Evolutionary conservation across 108 stramenopile genomes (phyloP).

Genomic region (Epithemia pelagica): DNA sequence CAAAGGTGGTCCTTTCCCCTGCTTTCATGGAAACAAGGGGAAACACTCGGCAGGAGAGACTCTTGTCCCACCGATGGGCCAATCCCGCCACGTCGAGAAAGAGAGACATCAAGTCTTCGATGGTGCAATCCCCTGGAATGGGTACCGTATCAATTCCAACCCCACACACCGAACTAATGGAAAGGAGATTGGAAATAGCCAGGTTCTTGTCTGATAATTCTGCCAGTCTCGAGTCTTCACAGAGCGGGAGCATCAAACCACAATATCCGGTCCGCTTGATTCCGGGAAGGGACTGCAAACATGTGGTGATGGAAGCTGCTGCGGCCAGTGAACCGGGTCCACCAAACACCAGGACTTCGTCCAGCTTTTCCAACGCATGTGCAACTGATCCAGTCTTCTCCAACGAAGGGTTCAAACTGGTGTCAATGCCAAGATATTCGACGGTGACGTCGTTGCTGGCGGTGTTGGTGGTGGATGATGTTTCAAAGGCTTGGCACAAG

Average conservation of each 20-base stretch:
- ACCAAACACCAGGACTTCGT: conserved; percentile 63
- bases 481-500: conserved; percentile 17
- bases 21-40: conserved; percentile 45
- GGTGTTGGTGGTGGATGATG: background rate
- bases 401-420: conserved; percentile 75
- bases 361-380: conserved; percentile 62
- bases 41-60: conserved; percentile 76
- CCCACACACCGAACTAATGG: conserved; percentile 73
- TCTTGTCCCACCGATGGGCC: conserved; percentile 76
- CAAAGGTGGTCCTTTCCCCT: conserved; percentile 64
- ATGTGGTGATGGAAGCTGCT: conserved; percentile 62
- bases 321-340: conserved; percentile 61
- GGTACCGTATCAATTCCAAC: conserved; percentile 88
- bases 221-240: conserved; percentile 67
- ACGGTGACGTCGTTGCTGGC: background rate
- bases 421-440: conserved; percentile 67
- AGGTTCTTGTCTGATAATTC: conserved; percentile 31
- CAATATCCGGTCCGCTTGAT: conserved; percentile 67
- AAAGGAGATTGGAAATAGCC: conserved; percentile 47
- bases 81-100: conserved; percentile 73
- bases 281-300: conserved; percentile 56
- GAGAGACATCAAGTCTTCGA: conserved; percentile 36
- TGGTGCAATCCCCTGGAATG: conserved; percentile 43
- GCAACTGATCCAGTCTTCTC: conserved; percentile 62
- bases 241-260: conserved; percentile 80